Conservation (phyloP, 805 yeast genomes). For the Sugiyamaella mastotermitis region DNA sequence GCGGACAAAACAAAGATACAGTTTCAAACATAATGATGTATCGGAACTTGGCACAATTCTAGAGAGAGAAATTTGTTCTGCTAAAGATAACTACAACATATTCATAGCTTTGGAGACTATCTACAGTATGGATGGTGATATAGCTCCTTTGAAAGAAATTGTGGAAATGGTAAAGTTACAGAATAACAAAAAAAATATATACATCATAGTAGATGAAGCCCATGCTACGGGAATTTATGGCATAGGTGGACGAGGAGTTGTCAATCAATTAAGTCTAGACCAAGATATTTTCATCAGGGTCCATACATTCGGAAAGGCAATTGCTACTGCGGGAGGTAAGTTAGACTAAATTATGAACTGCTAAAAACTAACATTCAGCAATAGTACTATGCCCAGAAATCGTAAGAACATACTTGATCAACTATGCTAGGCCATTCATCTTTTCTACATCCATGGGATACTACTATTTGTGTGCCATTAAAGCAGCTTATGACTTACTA, state of each 20-base stretch:
- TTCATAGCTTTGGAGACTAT: constrained; percentile 22
- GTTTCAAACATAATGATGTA: constrained; percentile 18
- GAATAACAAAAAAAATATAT: constrained; percentile 42
- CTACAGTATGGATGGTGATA: constrained; percentile 25
- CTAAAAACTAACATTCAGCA: constrained; percentile 9
- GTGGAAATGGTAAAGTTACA: constrained; percentile 2
- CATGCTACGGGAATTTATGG: constrained; percentile 92
- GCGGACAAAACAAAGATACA: constrained; percentile 8
- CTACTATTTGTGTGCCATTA: constrained; percentile 15
- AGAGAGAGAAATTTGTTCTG: background rate
- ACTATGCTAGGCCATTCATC: constrained; percentile 23
- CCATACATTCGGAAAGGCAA: constrained; percentile 25
- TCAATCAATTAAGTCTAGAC: constrained; percentile 15
- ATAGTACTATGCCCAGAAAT: constrained; percentile 16
- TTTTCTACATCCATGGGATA: constrained; percentile 20
- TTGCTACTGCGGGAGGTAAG: constrained; percentile 20
- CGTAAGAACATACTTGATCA: constrained; percentile 15
- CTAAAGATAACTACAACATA: constrained; percentile 11
- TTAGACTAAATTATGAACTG: background rate
- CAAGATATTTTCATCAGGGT: constrained; percentile 15
- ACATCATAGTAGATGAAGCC: constrained; percentile 80
- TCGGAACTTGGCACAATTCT: constrained; percentile 5
- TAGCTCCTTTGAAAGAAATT: constrained; percentile 16
- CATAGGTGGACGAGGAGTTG: constrained; percentile 63
- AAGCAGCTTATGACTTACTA: constrained; percentile 17